These are phyloP conservation scores for Coemansia sp. DNA, from an alignment of 192 early-diverging fungal genomes.

Conservation along the genomic window DNA sequence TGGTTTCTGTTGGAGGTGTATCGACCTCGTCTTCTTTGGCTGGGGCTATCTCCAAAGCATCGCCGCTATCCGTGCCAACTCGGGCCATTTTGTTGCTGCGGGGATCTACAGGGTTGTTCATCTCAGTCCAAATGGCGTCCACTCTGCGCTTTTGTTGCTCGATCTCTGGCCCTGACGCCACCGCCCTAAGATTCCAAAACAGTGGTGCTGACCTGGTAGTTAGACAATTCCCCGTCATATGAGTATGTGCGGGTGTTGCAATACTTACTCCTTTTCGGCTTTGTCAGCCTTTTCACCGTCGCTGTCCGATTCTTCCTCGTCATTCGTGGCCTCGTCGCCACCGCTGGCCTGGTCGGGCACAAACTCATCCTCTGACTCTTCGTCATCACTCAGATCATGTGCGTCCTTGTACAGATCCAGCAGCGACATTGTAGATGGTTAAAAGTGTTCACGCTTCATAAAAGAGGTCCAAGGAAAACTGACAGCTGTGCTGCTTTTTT, in stretches of 20 bases:
- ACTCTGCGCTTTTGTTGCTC: constrained; percentile 39
- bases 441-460: neutral
- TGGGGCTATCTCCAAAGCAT: neutral
- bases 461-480: neutral
- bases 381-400: constrained; percentile 1
- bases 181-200: neutral
- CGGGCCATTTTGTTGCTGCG: constrained; percentile 14
- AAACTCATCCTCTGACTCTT: constrained; percentile 37
- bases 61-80: neutral
- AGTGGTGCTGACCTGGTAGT: neutral
- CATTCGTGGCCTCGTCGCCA: constrained; percentile 4
- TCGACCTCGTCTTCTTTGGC: neutral
- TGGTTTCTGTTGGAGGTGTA: neutral
- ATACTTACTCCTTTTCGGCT: neutral
- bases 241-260: neutral
- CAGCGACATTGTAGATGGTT: constrained; percentile 32
- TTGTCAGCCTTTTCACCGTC: neutral
- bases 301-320: constrained; percentile 3
- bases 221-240: neutral
- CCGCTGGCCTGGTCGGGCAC: constrained; percentile 18
- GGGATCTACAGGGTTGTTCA: constrained; percentile 23
- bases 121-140: constrained; percentile 41
- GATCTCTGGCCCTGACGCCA: neutral
- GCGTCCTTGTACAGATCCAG: constrained; percentile 44
- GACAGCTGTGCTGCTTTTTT: neutral